Evolutionary conservation across 1,139 yeast species (phyloP).

Genomic region (Magnusiomyces ingens): DNA sequence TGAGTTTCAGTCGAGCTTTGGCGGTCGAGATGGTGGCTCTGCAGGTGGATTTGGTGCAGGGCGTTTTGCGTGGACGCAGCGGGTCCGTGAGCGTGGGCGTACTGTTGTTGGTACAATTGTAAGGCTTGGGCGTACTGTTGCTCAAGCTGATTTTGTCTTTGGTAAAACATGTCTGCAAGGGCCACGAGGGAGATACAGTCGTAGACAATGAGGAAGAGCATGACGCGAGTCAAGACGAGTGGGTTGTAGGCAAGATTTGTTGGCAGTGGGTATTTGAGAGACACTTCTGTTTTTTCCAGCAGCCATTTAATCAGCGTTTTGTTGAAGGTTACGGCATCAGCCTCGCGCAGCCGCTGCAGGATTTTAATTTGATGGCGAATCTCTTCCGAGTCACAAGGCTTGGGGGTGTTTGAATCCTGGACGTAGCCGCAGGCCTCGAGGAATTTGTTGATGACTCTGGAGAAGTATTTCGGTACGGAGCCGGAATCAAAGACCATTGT

Average conservation of each 20-base stretch:
- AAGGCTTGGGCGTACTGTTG: background rate
- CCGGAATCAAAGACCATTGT: constrained; percentile 16
- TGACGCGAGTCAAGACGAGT: constrained; percentile 25
- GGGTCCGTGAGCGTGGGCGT: too few relatives aligned
- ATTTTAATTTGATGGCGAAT: constrained; percentile 19
- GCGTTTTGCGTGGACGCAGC: too few relatives aligned
- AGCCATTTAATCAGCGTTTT: constrained; percentile 24
- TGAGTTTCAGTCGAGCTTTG: too few relatives aligned
- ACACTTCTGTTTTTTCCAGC: constrained; percentile 23
- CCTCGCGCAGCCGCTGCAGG: constrained; percentile 23
- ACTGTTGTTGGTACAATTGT: background rate
- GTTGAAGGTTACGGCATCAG: constrained; percentile 20
- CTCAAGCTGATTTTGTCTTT: constrained; percentile 3
- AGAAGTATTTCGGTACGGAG: constrained; percentile 19
- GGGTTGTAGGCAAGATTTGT: constrained; percentile 15
- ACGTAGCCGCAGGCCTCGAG: constrained; percentile 18
- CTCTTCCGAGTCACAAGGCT: background rate
- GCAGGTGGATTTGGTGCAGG: too few relatives aligned
- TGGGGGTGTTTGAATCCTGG: background rate
- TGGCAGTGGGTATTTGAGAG: constrained; percentile 6
- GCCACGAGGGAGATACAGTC: constrained; percentile 34
- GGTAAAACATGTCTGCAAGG: constrained; percentile 32
- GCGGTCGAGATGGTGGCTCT: too few relatives aligned
- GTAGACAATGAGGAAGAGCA: constrained; percentile 33
- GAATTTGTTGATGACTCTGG: constrained; percentile 17